A percentile compares a stretch with the other conserved stretches of the same genome.
phyloP scores from a whole-genome alignment of 2,329 filamentous ascomycete genomes.

The Endoconidiophora laricicola region DNA sequence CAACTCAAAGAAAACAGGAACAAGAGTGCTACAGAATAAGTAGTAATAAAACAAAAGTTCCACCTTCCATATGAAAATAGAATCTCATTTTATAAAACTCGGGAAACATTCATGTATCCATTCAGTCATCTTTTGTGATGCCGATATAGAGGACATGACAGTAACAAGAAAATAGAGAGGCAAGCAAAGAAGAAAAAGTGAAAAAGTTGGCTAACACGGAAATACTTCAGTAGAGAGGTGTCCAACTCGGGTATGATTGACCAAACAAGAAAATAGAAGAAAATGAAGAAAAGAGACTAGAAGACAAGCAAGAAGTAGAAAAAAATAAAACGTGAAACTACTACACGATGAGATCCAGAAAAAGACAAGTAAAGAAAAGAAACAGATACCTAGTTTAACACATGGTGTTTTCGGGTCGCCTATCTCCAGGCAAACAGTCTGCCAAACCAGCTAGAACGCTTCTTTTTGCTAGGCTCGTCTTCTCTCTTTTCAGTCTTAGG shows the following conservation, averaged over 20 bases:
- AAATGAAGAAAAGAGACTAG: conserved; percentile 3
- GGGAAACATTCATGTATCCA: not conserved
- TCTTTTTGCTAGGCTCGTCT: conserved; percentile 3
- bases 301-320: conserved; percentile 1
- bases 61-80: no score
- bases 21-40: no score
- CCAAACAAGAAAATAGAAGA: conserved; percentile 8
- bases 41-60: no score
- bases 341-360: not conserved
- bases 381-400: not conserved
- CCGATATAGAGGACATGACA: not conserved
- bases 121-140: not conserved
- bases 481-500: conserved; percentile 20
- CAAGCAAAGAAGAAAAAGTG: not conserved
- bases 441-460: conserved; percentile 9
- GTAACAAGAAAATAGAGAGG: not conserved
- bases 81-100: no score
- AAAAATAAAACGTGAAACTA: not conserved
- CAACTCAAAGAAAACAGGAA: no score
- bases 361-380: conserved; percentile 3
- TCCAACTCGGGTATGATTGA: conserved; percentile 13
- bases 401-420: not conserved
- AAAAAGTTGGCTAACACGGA: not conserved
- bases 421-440: conserved; percentile 12
- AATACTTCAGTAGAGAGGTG: conserved; percentile 4